A percentile compares a stretch with the other conserved stretches of the same genome.
These are phyloP conservation scores for Sarcodon sp. DNA, from an alignment of 768 basidiomycete species.

Conservation along the genomic window DNA sequence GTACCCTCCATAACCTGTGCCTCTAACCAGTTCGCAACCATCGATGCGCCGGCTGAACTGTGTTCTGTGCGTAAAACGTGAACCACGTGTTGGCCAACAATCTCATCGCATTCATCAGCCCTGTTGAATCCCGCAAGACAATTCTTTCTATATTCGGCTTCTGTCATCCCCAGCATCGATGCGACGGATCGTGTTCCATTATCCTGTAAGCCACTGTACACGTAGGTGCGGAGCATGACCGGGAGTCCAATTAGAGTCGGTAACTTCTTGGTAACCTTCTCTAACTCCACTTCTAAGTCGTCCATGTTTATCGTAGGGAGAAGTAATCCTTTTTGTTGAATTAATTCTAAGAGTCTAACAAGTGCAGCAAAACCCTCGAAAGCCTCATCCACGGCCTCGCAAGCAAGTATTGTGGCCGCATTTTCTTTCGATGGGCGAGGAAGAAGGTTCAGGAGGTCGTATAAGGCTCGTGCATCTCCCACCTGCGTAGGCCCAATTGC, in stretches of 20 bases:
- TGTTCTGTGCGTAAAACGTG: conserved; percentile 25
- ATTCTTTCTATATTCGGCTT: conserved; percentile 51
- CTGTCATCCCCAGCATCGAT: conserved; percentile 40
- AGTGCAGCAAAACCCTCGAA: conserved; percentile 51
- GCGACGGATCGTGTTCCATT: conserved; percentile 30
- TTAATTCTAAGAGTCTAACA: conserved; percentile 40
- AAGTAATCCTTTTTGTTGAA: conserved; percentile 11
- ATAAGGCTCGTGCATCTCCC: conserved; percentile 49
- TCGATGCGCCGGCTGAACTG: not conserved
- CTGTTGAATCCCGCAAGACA: conserved; percentile 67
- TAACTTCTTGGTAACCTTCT: conserved; percentile 43
- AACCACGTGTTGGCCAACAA: conserved; percentile 44
- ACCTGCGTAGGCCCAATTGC: conserved; percentile 26
- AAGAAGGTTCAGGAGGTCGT: conserved; percentile 42
- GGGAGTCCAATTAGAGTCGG: conserved; percentile 69
- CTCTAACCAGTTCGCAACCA: not conserved
- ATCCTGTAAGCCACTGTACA: conserved; percentile 11
- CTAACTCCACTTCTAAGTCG: conserved; percentile 29
- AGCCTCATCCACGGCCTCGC: conserved; percentile 74
- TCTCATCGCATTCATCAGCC: conserved; percentile 58
- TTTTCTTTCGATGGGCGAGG: conserved; percentile 46
- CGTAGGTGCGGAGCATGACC: conserved; percentile 41
- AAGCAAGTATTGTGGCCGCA: conserved; percentile 40
- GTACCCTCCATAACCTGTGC: not conserved
- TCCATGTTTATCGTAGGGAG: conserved; percentile 8